Evolutionary conservation across 2,329 filamentous ascomycete species (phyloP), one percentile per base, ranked within the genome.

Genomic region (Exophiala dermatitidis): DNA sequence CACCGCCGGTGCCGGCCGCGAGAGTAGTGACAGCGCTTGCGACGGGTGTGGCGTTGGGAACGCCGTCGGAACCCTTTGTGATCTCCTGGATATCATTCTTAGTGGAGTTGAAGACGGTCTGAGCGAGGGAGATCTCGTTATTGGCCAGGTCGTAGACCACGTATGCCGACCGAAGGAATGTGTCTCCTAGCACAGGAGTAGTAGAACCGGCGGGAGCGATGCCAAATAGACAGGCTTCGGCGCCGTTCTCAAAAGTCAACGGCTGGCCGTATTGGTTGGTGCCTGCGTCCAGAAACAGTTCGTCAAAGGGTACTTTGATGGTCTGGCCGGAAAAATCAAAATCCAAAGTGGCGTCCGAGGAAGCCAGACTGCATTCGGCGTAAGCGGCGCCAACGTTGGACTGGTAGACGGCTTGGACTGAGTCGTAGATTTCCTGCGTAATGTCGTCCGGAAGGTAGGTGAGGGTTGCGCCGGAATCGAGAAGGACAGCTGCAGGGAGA

Each of bases 391-490:
- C 78, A 36, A 74, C 66, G 34, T 66, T 61, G 2, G 72, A 61
- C 57, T 82, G 74, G 65, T 81, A 87, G 30, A 78, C 70, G 41
- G 84, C 84, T 58, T 75, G 74, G 31, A 88, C 73, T 19, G 73
- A 66, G 50, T 76, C 64, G 69, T 78, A 86, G 57, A 89, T 79
- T 6, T 74, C 68, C 45, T 74, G 62, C 6, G 65, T 63, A 42
- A 74, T 60, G 7, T 62, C 51, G 54, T 83, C 68, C 29, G 85
- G 85, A 1, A 89, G 78, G 64, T 85, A 86, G 1, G 79, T 82
- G 9, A 87, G 74, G 9, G 80, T 81, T 12, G 81, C 83, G 48
- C 85, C 85, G 1, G 84, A 83, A 70, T 90, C 86, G 31, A 90
- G 78, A 1, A 88, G 75, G 1, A 85, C 84, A 8, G 79, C 79